Percentiles rank a stretch among this genome's conserved stretches.
Conservation (phyloP, 495 filamentous ascomycete species). For the Penicillium taxi region DNA sequence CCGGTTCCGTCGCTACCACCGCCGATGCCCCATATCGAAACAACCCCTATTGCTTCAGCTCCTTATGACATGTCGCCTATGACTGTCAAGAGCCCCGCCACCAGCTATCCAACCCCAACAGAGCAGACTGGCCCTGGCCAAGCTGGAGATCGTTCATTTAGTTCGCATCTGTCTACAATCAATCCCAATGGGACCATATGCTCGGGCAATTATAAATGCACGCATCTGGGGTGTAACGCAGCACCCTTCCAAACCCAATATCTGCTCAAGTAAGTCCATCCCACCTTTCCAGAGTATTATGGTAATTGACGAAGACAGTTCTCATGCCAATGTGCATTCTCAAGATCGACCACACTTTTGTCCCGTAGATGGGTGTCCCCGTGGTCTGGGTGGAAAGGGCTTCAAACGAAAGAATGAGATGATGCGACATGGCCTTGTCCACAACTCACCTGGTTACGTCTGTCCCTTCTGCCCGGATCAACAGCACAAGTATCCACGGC, state of each 20-base stretch:
- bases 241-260: constrained; percentile 90
- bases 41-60: constrained; percentile 5
- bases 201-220: constrained; percentile 49
- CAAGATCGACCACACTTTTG: constrained; percentile 88
- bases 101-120: constrained; percentile 37
- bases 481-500: constrained; percentile 93
- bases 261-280: constrained; percentile 55
- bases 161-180: constrained; percentile 13
- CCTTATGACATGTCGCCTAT: constrained; percentile 24
- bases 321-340: constrained; percentile 96
- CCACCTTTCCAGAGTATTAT: not conserved
- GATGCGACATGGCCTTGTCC: constrained; percentile 94
- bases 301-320: constrained; percentile 45
- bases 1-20: constrained; percentile 5
- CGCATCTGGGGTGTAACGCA: constrained; percentile 69
- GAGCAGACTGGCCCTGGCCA: constrained; percentile 21
- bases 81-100: constrained; percentile 29
- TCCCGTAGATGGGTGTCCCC: constrained; percentile 67
- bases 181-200: constrained; percentile 18
- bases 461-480: constrained; percentile 95
- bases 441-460: constrained; percentile 91
- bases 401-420: constrained; percentile 99
- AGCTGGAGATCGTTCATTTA: constrained; percentile 21
- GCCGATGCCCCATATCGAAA: constrained; percentile 4
- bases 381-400: constrained; percentile 78